These are phyloP conservation scores for Eragrostis curvula DNA, from an alignment of 176 grass and related monocot genomes.

Conservation along the genomic window DNA sequence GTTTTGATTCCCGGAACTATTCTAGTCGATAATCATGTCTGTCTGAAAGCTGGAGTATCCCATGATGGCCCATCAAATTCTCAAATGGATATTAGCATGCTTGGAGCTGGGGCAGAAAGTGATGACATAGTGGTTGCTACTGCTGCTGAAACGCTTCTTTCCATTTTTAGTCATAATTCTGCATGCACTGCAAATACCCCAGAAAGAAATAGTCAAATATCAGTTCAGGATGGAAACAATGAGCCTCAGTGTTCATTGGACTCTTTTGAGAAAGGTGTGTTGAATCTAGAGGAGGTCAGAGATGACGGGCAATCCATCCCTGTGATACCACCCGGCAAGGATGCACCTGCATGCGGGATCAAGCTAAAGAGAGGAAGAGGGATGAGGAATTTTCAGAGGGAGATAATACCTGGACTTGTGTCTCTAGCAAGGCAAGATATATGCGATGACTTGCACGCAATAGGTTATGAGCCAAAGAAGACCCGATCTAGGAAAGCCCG, in stretches of 20 bases:
- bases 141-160: conserved; percentile 82
- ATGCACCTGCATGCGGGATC: conserved; percentile 50
- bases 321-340: conserved; percentile 39
- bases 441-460: conserved; percentile 79
- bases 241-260: conserved; percentile 52
- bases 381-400: conserved; percentile 83
- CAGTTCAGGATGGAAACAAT: conserved; percentile 14
- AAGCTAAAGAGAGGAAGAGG: conserved; percentile 84
- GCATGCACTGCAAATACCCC: not conserved
- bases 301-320: conserved; percentile 61
- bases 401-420: conserved; percentile 84
- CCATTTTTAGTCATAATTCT: conserved; percentile 54
- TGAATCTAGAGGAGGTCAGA: conserved; percentile 64
- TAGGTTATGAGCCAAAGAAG: conserved; percentile 77
- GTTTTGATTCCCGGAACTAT: conserved; percentile 20
- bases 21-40: conserved; percentile 25
- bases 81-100: conserved; percentile 27
- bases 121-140: conserved; percentile 29
- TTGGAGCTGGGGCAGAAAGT: conserved; percentile 26
- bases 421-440: conserved; percentile 84
- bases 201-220: conserved; percentile 20
- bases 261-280: conserved; percentile 66
- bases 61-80: conserved; percentile 9
- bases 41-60: not conserved
- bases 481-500: conserved; percentile 52